Percentiles rank a stretch among this genome's conserved stretches.
These are phyloP conservation scores for Rhizopogon rudus DNA, from an alignment of 768 basidiomycete genomes.

Conservation along the genomic window DNA sequence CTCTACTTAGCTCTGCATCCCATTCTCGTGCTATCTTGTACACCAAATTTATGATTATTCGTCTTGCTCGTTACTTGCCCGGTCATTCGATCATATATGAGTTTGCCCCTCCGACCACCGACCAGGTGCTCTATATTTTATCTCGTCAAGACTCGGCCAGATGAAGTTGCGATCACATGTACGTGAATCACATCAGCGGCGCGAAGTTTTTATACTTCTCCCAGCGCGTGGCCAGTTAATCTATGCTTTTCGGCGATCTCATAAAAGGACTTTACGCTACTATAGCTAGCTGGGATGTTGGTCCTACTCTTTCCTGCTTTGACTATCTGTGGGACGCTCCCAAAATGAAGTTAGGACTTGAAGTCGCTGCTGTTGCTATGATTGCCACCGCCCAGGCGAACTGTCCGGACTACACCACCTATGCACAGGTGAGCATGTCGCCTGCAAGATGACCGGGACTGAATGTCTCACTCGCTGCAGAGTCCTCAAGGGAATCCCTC, in stretches of 20 bases:
- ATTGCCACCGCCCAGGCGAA: slow-evolving; percentile 22
- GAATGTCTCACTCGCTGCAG: slow-evolving; percentile 26
- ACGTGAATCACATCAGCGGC: neutral
- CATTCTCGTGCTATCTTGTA: neutral
- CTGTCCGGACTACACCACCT: slow-evolving; percentile 61
- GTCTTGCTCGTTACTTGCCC: neutral
- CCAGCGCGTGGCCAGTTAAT: neutral
- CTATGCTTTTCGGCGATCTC: slow-evolving; percentile 7
- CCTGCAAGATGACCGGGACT: neutral
- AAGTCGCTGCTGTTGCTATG: slow-evolving; percentile 14
- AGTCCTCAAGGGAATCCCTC: slow-evolving; percentile 57
- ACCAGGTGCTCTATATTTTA: no score
- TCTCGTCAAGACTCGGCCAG: no score
- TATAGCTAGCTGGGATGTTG: neutral
- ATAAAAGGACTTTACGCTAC: slow-evolving; percentile 1
- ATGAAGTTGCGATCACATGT: neutral
- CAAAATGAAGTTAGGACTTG: slow-evolving; percentile 18
- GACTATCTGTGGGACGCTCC: slow-evolving; percentile 7
- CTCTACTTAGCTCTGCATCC: neutral
- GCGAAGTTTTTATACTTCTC: neutral
- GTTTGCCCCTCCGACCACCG: no score
- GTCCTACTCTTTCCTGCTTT: slow-evolving; percentile 3
- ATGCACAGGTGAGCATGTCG: slow-evolving; percentile 41
- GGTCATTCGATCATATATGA: no score
- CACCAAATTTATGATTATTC: neutral